Evolutionary conservation across 176 grass and related monocot species (phyloP), one percentile per base, ranked within the genome.

Genomic region (Saccharum spontaneum): DNA sequence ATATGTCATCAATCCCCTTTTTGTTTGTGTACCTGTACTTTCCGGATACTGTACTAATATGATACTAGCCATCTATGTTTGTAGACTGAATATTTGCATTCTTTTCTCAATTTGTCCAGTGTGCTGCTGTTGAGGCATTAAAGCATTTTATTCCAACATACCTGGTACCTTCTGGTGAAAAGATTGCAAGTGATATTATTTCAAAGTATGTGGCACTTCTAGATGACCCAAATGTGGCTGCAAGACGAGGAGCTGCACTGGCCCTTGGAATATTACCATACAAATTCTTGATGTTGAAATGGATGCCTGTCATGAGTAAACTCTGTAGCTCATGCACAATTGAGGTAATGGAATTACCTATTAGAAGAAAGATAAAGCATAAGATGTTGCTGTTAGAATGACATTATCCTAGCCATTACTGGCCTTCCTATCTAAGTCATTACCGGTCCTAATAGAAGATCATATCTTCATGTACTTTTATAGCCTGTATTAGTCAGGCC

Each of bases 241-340:
- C 96, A 89, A 98, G 96, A 84, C 89, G 96, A 92, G 96, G 96
- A 66, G 93, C 93, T 11, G 89, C 93, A 41, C 69, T 98, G 81
- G 91, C 96, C 85, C 88, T 98, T 86, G 96, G 96, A 48, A 87
- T 93, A 87, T 87, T 98, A 73, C 96, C 96, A 16, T 90, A 81
- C 31, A 69, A 92, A 55, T 95, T 98, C 81, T 93, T 98, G 85
- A n/a, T 83, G 54, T 14, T 89, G 48, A 90, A 86, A 91, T 98
- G 93, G 93, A 89, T 82, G 85, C 41, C 82, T 87, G 78, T 98
- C 72, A 88, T 95, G 83, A 87, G 67, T 75, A 94, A 92, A 59
- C 96, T 98, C 48, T 98, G 93, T 67, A 94, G 70, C 78, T 98
- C 96, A 67, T 98, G 93, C 90, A 92, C 89, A 28, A 84, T 91